phyloP scores from a whole-genome alignment of 2,329 filamentous ascomycete species.

The Xylaria sp. region DNA sequence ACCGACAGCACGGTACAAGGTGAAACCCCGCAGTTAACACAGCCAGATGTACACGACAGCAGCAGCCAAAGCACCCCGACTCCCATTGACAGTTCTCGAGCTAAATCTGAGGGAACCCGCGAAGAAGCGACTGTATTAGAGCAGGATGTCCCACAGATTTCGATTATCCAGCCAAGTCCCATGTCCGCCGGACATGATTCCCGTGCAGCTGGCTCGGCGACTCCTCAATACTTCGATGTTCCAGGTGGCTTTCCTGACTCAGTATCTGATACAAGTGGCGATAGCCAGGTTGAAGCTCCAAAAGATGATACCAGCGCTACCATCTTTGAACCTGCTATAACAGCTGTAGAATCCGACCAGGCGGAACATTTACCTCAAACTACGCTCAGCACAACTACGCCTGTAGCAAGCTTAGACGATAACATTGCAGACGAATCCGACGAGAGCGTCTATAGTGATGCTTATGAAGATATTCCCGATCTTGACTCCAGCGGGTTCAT shows the following conservation, averaged over 20 bases:
- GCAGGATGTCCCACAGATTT: conserved; percentile 56
- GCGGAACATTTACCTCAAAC: conserved; percentile 43
- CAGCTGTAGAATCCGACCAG: conserved; percentile 37
- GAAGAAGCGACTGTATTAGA: conserved; percentile 4
- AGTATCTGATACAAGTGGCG: conserved; percentile 28
- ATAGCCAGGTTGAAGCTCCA: conserved; percentile 8
- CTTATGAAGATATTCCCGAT: conserved; percentile 77
- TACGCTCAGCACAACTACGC: conserved; percentile 49
- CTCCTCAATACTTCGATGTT: conserved; percentile 58
- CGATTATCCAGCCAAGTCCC: conserved; percentile 59
- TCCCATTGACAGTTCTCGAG: conserved; percentile 36
- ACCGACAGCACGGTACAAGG: conserved; percentile 33
- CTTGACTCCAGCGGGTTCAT: conserved; percentile 74
- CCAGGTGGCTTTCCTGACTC: conserved; percentile 70
- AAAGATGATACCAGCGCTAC: conserved; percentile 16
- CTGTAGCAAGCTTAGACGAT: conserved; percentile 50
- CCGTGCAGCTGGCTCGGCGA: conserved; percentile 24
- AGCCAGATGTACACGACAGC: conserved; percentile 39
- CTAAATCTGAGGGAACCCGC: conserved; percentile 2
- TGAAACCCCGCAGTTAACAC: conserved; percentile 40
- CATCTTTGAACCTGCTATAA: conserved; percentile 45
- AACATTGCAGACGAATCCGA: conserved; percentile 55
- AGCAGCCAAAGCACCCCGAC: conserved; percentile 31
- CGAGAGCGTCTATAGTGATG: conserved; percentile 76
- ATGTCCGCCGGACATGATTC: conserved; percentile 39